Evolutionary conservation across 2,329 filamentous ascomycete genomes (phyloP).

Genomic region (Diaporthe helianthi): DNA sequence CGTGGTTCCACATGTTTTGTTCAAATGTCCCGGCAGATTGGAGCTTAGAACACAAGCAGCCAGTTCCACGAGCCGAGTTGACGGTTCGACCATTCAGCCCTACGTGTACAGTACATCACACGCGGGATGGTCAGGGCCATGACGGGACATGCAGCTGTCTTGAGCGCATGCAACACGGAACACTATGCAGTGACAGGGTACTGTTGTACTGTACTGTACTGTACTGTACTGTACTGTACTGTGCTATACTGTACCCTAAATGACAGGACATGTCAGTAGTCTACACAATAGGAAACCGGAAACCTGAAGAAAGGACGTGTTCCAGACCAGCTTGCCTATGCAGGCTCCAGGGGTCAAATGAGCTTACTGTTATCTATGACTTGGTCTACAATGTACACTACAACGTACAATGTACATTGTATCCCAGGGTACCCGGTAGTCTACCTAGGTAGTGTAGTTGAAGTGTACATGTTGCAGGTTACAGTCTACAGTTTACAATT

Average conservation of each 20-base stretch:
- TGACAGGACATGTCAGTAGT: too few species aligned
- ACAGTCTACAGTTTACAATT: neutral
- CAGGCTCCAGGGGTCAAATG: neutral
- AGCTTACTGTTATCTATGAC: neutral
- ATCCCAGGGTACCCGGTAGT: too few species aligned
- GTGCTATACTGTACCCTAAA: too few species aligned
- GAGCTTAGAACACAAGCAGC: neutral
- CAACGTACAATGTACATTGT: neutral
- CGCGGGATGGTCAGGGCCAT: neutral
- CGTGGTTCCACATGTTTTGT: neutral
- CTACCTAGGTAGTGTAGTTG: too few species aligned
- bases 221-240: too few species aligned
- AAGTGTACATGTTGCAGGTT: too few species aligned
- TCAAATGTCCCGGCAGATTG: neutral
- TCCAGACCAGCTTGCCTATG: neutral
- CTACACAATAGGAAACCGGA: too few species aligned
- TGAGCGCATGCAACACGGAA: neutral
- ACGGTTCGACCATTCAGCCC: neutral
- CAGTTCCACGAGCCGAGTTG: neutral
- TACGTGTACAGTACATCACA: too few species aligned
- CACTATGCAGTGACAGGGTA: constrained; percentile 7
- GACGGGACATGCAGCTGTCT: neutral
- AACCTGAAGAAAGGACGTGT: constrained; percentile 1
- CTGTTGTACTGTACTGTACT: too few species aligned
- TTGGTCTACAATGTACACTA: neutral